Conservation (phyloP, 1,284 basidiomycete species). For the Macrocystidia cucumis region DNA sequence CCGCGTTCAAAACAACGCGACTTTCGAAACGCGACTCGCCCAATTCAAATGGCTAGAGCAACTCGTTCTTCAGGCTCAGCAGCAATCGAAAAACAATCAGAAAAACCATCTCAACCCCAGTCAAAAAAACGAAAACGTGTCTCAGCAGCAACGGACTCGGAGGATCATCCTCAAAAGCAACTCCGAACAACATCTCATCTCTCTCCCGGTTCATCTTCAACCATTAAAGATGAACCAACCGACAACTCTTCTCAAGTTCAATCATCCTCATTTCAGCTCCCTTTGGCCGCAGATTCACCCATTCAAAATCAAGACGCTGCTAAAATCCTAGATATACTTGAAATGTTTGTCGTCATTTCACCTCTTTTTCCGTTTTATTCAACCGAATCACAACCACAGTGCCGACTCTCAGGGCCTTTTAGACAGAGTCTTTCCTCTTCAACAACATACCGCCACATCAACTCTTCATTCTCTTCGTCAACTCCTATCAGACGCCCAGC, state of each 20-base stretch:
- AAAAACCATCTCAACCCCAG: constrained; percentile 15
- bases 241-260: too few relatives aligned
- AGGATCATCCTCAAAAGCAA: constrained; percentile 36
- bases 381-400: constrained; percentile 25
- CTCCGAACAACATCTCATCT: constrained; percentile 33
- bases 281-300: too few relatives aligned
- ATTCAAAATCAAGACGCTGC: too few relatives aligned
- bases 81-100: constrained; percentile 27
- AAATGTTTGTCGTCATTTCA: constrained; percentile 55
- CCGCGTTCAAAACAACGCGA: too few relatives aligned
- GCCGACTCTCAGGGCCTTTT: constrained; percentile 67
- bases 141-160: constrained; percentile 33
- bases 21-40: constrained; percentile 6
- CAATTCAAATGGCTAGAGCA: constrained; percentile 52
- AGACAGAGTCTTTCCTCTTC: constrained; percentile 68
- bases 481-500: constrained; percentile 46
- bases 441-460: constrained; percentile 25
- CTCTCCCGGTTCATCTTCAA: constrained; percentile 17
- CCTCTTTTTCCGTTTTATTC: constrained; percentile 3
- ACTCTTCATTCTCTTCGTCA: constrained; percentile 60
- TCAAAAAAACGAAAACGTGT: constrained; percentile 63
- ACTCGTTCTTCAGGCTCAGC: constrained; percentile 53
- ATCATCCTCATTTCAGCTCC: too few relatives aligned
- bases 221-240: constrained; percentile 1
- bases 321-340: constrained; percentile 68